Base-by-base conservation (phyloP, 1,284 basidiomycete species). In the Mycena citricolor region DNA sequence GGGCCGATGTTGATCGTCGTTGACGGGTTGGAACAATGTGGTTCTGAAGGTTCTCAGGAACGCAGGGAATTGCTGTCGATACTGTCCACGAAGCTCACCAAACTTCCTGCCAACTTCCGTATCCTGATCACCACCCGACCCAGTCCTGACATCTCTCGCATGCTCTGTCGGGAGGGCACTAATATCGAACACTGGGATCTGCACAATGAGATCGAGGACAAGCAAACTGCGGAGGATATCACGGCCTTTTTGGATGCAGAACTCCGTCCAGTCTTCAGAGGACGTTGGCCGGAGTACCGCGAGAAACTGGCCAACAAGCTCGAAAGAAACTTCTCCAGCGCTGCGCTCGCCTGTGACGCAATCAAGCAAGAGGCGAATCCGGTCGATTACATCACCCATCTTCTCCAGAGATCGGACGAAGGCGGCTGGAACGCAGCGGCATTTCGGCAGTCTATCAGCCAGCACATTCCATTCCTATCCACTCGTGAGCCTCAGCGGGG, bases 1-100 rank as follows among this genome's bases (percentile, higher is more conserved):
- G 56, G 56, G 5, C 60, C 67, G 4, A 56, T 66, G 24, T 56
- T 71, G 37, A 62, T 71, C 20, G 51, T 67, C 20, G 58, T 68
- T 23, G 63, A 66, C 45, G 66, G 59, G 1, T 41, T 68, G 37
- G 64, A 66, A 39, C n/a, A n/a, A n/a, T n/a, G n/a, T n/a, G n/a
- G n/a, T n/a, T 62, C 66, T 32, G 60, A 63, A 23, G 64, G 64
- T 0, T 54, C 57, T 31, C 46, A 43, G 5, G 46, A 45, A 1
- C 51, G 37, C 3, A 52, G 56, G 5, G 44, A 51, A 7, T 34
- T 65, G 3, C 37, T 64, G 11, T 22, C 33, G 4, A 36, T 56
- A 4, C 40, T 61, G 23, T 45, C 42, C 2, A 29, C 35, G 21
- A 44, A 50, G 6, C 17, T 52, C 16, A 13, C 28, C 12, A 33